Evolutionary conservation across 1,284 basidiomycete genomes (phyloP), one percentile per base, ranked within the genome.

Genomic region (Fomitopsis pinicola): DNA sequence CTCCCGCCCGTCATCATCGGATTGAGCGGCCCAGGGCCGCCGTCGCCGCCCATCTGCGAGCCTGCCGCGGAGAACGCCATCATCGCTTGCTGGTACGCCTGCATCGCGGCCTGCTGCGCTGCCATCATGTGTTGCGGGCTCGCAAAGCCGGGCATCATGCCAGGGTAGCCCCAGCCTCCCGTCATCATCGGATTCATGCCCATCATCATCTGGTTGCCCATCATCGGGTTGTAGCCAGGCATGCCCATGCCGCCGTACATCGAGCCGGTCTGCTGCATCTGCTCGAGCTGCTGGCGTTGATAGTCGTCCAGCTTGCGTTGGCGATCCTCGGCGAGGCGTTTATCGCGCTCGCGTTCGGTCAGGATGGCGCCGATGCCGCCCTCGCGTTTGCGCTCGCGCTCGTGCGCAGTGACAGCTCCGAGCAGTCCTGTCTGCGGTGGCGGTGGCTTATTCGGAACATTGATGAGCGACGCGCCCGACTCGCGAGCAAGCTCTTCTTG

Each of bases 391-490:
- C 95, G 84, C 63, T 98, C 96, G 60, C 93, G 85, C 76, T 99
- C 95, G 74, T 97, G 95, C 19, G 91, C 93, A 30, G 94, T 95
- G 68, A 99, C 96, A 2, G 96, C 96, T 26, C 97, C 97, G 53
- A 99, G 85, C 42, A 99, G 84, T 42, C 97, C 97, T 40, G 93
- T 94, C 75, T 97, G 94, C 9, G 97, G 97, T 1, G 95, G 94
- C 4, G 94, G 95, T 0, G 96, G 95, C 75, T 97, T 97, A 72
- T 89, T 86, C 5, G 94, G 93, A 22, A 99, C 94, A 71, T 96
- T 96, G 76, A 99, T 89, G 60, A 99, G 82, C 10, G 93, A 92
- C 33, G 87, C 89, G 40, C 97, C 97, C 8, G 82, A 86, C 75
- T 96, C 94, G 52, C 96, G 83, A 6, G 97, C 97, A 14, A 93